phyloP scores from a whole-genome alignment of 148 eudicot genomes.

The Nepenthes mirabilis region DNA sequence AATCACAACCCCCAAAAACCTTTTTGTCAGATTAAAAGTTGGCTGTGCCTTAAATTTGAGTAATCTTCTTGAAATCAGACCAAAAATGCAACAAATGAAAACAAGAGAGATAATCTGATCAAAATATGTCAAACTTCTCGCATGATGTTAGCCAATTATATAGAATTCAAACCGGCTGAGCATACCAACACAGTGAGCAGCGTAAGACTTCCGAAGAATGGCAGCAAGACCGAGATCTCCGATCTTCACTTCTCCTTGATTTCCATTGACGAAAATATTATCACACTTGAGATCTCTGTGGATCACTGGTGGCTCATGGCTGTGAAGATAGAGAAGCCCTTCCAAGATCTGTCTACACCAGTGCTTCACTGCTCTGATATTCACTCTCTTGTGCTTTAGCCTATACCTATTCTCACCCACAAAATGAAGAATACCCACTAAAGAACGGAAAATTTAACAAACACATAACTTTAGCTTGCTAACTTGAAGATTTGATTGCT shows the following conservation, averaged over 20 bases:
- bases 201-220: slow-evolving; percentile 65
- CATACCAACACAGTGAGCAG: slow-evolving; percentile 90
- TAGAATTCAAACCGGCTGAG: not conserved
- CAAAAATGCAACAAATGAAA: not conserved
- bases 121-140: not conserved
- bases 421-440: slow-evolving; percentile 4
- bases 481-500: not conserved
- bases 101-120: not conserved
- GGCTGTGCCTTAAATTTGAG: not conserved
- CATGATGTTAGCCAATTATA: not conserved
- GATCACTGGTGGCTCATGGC: slow-evolving; percentile 80
- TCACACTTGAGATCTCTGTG: slow-evolving; percentile 94
- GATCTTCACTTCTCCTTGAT: slow-evolving; percentile 85
- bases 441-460: not conserved
- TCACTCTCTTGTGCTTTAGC: slow-evolving; percentile 64
- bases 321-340: slow-evolving; percentile 77
- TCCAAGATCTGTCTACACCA: slow-evolving; percentile 84
- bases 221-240: slow-evolving; percentile 91
- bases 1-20: slow-evolving; percentile 3
- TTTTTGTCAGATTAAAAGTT: not conserved
- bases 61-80: not conserved
- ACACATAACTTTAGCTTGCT: not conserved
- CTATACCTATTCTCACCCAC: slow-evolving; percentile 44
- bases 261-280: slow-evolving; percentile 76
- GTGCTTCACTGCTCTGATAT: slow-evolving; percentile 69